Conservation (phyloP, 129 eudicot species). For the Centella asiatica region DNA sequence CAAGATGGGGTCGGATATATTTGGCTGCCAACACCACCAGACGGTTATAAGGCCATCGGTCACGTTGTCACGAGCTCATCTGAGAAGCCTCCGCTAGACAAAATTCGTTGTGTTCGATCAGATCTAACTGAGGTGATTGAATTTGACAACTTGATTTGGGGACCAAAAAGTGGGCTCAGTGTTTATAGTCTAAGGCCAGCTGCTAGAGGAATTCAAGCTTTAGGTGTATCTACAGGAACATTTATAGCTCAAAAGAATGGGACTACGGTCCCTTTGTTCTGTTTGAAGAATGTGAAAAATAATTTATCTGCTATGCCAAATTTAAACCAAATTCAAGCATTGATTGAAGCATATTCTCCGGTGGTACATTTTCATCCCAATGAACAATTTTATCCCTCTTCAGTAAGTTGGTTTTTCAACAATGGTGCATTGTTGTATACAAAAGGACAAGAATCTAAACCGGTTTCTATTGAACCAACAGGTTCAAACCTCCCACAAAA, state of each 20-base stretch:
- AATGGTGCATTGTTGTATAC: conserved; percentile 15
- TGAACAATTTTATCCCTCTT: conserved; percentile 11
- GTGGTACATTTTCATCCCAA: conserved; percentile 6
- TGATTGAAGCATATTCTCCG: conserved; percentile 10
- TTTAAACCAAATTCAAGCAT: conserved; percentile 4
- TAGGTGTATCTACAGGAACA: neutral
- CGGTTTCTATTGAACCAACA: neutral
- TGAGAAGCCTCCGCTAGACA: conserved; percentile 22
- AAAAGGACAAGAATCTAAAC: conserved; percentile 14
- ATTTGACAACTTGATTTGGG: conserved; percentile 16
- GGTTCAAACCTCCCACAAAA: conserved; percentile 14
- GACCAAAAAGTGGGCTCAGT: neutral
- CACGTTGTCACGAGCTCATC: conserved; percentile 38
- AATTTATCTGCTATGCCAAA: conserved; percentile 14
- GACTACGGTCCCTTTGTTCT: neutral
- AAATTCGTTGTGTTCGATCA: conserved; percentile 23
- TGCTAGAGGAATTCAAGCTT: neutral
- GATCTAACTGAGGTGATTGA: conserved; percentile 24
- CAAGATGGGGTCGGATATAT: conserved; percentile 25
- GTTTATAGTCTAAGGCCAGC: neutral
- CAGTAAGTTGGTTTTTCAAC: conserved; percentile 11
- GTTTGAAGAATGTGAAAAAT: conserved; percentile 1
- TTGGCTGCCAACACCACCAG: conserved; percentile 40
- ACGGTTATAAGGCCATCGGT: conserved; percentile 33
- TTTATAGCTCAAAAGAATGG: neutral